phyloP scores from a whole-genome alignment of 768 basidiomycete genomes.

The Guyanaporus albipodus region DNA sequence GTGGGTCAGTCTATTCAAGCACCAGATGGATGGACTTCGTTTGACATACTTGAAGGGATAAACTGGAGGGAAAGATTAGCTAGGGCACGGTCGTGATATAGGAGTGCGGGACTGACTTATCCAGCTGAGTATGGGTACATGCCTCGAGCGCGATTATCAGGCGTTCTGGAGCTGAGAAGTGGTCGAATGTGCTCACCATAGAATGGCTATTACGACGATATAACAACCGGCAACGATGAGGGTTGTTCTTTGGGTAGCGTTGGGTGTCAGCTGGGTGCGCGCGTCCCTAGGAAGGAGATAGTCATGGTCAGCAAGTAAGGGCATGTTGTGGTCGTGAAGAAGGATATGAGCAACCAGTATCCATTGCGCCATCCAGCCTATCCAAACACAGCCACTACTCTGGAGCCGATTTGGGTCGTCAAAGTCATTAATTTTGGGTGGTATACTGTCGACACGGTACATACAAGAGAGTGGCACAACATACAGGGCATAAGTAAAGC shows the following conservation, averaged over 20 bases:
- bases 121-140: slow-evolving; percentile 66
- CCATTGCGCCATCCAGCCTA: slow-evolving; percentile 1
- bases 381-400: not conserved
- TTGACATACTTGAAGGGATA: slow-evolving; percentile 86
- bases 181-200: slow-evolving; percentile 56
- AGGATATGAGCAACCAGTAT: slow-evolving; percentile 1
- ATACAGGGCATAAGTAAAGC: slow-evolving; percentile 12
- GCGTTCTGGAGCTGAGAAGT: not conserved
- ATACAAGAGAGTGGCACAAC: slow-evolving; percentile 17
- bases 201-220: slow-evolving; percentile 67
- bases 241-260: slow-evolving; percentile 67
- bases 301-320: slow-evolving; percentile 19
- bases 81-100: not conserved
- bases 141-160: slow-evolving; percentile 43
- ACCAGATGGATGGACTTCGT: not conserved
- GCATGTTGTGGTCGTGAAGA: slow-evolving; percentile 30
- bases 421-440: slow-evolving; percentile 11
- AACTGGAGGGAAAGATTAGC: slow-evolving; percentile 42
- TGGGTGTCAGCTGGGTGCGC: slow-evolving; percentile 51
- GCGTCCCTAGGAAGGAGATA: slow-evolving; percentile 26
- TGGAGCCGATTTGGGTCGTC: not conserved
- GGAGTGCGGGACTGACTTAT: slow-evolving; percentile 54
- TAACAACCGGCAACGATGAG: slow-evolving; percentile 79
- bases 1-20: slow-evolving; percentile 15
- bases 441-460: slow-evolving; percentile 20